A percentile compares a stretch with the other conserved stretches of the same genome.
Evolutionary conservation across 2,329 filamentous ascomycete genomes (phyloP).

Genomic region (Colletotrichum tamarilloi): DNA sequence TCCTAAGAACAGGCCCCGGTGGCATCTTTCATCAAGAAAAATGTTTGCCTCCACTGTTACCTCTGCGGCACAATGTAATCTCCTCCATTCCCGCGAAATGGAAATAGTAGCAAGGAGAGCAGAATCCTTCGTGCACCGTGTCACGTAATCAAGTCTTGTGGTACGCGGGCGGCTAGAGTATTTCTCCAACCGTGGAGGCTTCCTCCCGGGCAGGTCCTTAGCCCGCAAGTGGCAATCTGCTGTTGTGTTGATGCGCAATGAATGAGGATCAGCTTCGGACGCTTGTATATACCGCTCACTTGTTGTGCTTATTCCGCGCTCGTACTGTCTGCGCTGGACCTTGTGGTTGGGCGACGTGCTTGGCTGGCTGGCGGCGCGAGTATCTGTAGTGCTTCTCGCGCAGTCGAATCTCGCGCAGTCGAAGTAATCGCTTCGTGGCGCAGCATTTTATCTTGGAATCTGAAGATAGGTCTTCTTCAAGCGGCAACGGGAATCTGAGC

Average conservation of each 20-base stretch:
- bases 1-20: background rate
- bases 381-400: background rate
- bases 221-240: background rate
- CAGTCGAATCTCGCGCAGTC: too few species aligned
- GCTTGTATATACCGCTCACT: background rate
- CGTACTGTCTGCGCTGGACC: too few species aligned
- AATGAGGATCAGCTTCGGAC: background rate
- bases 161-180: background rate
- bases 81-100: background rate
- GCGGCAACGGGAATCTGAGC: slow-evolving; percentile 54
- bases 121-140: background rate
- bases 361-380: background rate
- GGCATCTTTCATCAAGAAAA: background rate
- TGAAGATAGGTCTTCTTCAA: slow-evolving; percentile 39
- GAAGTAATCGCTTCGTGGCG: background rate
- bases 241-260: too few species aligned
- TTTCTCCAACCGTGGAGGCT: background rate
- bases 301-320: too few species aligned
- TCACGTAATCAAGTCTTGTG: background rate
- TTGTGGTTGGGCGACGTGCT: background rate
- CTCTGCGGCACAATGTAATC: background rate
- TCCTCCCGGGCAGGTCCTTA: too few species aligned
- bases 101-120: too few species aligned
- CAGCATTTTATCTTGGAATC: background rate
- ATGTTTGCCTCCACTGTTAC: background rate